Evolutionary conservation across 768 basidiomycete species (phyloP).

Genomic region (Psilocybe subaeruginosa): DNA sequence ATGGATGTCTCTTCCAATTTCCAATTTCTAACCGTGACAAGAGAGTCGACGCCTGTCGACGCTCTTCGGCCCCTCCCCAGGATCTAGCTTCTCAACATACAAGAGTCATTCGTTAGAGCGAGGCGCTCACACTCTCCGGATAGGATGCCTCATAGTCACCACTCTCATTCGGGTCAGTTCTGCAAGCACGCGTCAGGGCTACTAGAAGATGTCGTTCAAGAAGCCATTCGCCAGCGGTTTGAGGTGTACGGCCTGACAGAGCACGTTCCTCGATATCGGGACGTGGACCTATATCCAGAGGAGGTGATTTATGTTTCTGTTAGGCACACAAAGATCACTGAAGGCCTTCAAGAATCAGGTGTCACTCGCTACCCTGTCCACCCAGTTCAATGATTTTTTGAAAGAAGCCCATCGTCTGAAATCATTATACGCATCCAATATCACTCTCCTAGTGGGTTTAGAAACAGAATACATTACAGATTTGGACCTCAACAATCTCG

Average conservation of each 20-base stretch:
- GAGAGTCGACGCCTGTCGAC: background rate
- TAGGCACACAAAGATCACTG: conserved; percentile 6
- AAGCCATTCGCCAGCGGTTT: conserved; percentile 82
- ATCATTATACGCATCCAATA: conserved; percentile 56
- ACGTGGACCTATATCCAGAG: conserved; percentile 89
- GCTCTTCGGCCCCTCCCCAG: background rate
- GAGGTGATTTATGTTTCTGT: conserved; percentile 61
- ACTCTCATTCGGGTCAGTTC: conserved; percentile 93
- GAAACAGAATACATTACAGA: conserved; percentile 90
- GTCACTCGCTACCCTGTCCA: conserved; percentile 49
- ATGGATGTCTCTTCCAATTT: background rate
- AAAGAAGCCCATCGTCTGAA: conserved; percentile 81
- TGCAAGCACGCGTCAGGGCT: conserved; percentile 86
- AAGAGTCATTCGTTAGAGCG: background rate
- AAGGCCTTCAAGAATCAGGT: conserved; percentile 51
- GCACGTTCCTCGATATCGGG: conserved; percentile 88
- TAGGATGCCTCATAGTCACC: conserved; percentile 69
- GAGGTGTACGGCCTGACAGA: conserved; percentile 86
- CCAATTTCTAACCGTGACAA: no score
- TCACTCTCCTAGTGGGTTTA: conserved; percentile 83
- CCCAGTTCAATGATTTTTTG: conserved; percentile 77
- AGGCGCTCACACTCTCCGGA: background rate
- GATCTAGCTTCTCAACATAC: background rate
- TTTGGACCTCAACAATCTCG: conserved; percentile 63
- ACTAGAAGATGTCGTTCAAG: conserved; percentile 79